Base-by-base conservation (phyloP, 345 rosid genomes). In the Heritiera fomes region DNA sequence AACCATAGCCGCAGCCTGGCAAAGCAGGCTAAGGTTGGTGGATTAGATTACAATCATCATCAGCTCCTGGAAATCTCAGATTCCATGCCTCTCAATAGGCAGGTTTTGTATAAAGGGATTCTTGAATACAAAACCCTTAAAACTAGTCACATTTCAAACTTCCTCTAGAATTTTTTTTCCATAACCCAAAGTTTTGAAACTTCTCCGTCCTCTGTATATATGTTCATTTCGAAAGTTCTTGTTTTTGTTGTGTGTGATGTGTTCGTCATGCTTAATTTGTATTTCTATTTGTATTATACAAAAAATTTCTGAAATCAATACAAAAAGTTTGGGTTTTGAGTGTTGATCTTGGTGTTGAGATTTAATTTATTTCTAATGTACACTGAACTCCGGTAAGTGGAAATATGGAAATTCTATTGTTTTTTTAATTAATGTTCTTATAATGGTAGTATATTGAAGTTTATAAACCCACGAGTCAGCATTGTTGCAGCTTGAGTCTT, bases 31-130 rank as follows among this genome's bases (percentile, higher is more conserved):
- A 59, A 34, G 40, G 38, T 12, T 20, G 38, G n/a, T 34, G 0
- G 69, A 23, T 2, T 43, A 30, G 34, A 58, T 34, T 34, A 2
- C 1, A 5, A 61, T 43, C 49, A 1, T 30, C 13, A 11, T 17
- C 12, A 13, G 46, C 13, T 73, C 28, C 12, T 49, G 61, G 45
- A 75, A 60, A 68, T 70, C 7, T 65, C 56, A 2, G 69, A 68
- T 60, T 78, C 58, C 41, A 91, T 88, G 88, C 88, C 90, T 10
- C 4, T 82, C 30, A 89, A 87, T 3, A 78, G 92, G 86, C 88
- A 82, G 74, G 71, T 84, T 72, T 71, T 88, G 82, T 89, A 91
- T 45, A 78, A 71, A 83, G 88, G 87, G 67, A 81, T 86, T 34
- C 50, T 82, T 28, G 43, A 83, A 40, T 61, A 80, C 34, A 85